Percentiles rank a stretch among this genome's conserved stretches.
Evolutionary conservation across 2,329 filamentous ascomycete species (phyloP).

Genomic region (Blastomyces silverae): DNA sequence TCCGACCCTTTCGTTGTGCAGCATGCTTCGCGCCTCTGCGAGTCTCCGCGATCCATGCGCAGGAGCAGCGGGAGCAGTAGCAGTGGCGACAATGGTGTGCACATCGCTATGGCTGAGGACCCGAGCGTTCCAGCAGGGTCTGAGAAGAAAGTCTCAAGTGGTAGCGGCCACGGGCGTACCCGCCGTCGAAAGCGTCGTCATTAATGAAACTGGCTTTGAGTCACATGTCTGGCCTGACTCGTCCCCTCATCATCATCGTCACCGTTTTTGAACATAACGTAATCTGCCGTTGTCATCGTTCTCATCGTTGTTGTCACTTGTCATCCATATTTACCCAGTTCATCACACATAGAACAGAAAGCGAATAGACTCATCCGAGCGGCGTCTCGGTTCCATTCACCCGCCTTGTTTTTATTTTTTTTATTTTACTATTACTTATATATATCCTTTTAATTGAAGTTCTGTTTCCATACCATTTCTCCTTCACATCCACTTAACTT

Average conservation of each 20-base stretch:
- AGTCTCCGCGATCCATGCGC: constrained; percentile 15
- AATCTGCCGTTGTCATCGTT: not conserved
- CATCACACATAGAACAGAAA: too few species aligned
- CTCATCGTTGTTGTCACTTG: not conserved
- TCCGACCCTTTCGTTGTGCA: constrained; percentile 17
- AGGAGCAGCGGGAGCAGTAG: constrained; percentile 16
- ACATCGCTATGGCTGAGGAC: not conserved
- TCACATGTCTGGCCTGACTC: not conserved
- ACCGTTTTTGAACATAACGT: not conserved
- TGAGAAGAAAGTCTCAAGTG: constrained; percentile 19
- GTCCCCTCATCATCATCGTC: not conserved
- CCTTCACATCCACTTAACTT: not conserved
- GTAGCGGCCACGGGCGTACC: not conserved
- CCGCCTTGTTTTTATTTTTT: not conserved
- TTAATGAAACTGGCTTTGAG: not conserved
- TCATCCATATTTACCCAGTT: constrained; percentile 5
- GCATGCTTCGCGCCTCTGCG: constrained; percentile 5
- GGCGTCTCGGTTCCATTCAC: not conserved
- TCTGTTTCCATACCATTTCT: too few species aligned
- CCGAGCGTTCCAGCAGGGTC: constrained; percentile 22
- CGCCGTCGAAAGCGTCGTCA: constrained; percentile 9
- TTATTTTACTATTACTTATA: not conserved
- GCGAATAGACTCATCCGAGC: too few species aligned
- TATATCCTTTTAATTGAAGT: too few species aligned
- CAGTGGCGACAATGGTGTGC: constrained; percentile 17